Evolutionary conservation across 2,329 filamentous ascomycete species (phyloP).

Genomic region (Alternaria consortialis): DNA sequence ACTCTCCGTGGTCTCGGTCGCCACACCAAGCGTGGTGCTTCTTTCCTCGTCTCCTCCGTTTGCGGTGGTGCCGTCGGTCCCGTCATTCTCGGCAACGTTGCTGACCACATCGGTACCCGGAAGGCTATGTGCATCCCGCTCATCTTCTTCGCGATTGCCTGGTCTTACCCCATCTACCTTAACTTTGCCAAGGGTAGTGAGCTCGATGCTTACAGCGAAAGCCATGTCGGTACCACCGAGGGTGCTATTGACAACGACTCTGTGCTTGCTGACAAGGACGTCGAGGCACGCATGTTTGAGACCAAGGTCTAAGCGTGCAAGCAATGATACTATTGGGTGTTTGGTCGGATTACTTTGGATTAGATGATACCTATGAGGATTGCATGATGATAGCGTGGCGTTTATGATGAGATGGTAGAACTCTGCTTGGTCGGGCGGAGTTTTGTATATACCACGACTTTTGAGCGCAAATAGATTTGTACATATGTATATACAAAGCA

Average conservation of each 20-base stretch:
- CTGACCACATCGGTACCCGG: slow-evolving; percentile 43
- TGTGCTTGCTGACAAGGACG: slow-evolving; percentile 36
- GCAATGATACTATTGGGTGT: not conserved
- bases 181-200: slow-evolving; percentile 47
- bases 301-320: slow-evolving; percentile 10
- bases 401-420: not conserved
- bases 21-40: slow-evolving; percentile 53
- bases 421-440: not conserved
- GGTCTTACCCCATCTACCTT: slow-evolving; percentile 50
- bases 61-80: slow-evolving; percentile 50
- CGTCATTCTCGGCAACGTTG: slow-evolving; percentile 49
- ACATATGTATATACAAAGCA: not conserved
- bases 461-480: not conserved
- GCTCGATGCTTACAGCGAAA: slow-evolving; percentile 48
- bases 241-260: slow-evolving; percentile 37
- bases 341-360: not conserved
- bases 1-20: slow-evolving; percentile 50
- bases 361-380: slow-evolving; percentile 5
- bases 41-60: slow-evolving; percentile 49
- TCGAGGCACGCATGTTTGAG: slow-evolving; percentile 34
- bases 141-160: slow-evolving; percentile 47
- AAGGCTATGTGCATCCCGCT: slow-evolving; percentile 50
- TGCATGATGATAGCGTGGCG: slow-evolving; percentile 1
- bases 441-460: slow-evolving; percentile 8
- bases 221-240: slow-evolving; percentile 39